Percentiles rank a stretch among this genome's conserved stretches.
These are phyloP conservation scores for Erysimum cheiranthoides DNA, from an alignment of 345 rosid species.

Conservation along the genomic window DNA sequence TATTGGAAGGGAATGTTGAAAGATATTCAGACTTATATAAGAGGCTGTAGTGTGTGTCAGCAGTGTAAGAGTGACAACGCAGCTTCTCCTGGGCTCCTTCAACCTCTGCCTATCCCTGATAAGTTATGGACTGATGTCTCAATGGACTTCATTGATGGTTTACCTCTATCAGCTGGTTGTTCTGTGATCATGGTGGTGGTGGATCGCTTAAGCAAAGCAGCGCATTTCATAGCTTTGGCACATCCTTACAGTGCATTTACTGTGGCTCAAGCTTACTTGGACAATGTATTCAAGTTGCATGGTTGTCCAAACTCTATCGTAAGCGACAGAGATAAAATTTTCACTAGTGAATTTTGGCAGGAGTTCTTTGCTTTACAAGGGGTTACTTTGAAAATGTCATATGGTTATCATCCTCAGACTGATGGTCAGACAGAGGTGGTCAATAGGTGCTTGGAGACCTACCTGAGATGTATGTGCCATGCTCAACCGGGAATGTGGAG, in stretches of 20 bases:
- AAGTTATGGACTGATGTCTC: fast-evolving
- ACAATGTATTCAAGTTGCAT: neutral
- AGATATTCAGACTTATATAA: neutral
- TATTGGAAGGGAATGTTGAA: neutral
- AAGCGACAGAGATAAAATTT: neutral
- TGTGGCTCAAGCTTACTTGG: neutral
- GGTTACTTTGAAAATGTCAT: fast-evolving
- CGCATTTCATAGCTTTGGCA: fast-evolving
- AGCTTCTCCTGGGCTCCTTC: fast-evolving
- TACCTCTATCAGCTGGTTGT: fast-evolving
- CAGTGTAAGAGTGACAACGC: neutral
- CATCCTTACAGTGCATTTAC: neutral
- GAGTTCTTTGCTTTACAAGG: neutral
- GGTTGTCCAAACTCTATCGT: neutral
- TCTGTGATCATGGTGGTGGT: neutral
- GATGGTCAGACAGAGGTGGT: neutral
- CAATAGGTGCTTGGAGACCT: neutral
- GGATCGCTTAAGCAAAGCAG: neutral
- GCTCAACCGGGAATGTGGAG: neutral
- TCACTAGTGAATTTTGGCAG: neutral
- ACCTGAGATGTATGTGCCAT: neutral
- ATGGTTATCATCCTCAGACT: neutral
- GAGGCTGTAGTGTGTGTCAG: too few species aligned
- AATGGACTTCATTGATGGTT: neutral
- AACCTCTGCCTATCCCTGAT: neutral